Conservation (phyloP, 192 early-diverging fungal genomes). For the Pecoramyces ruminantium region DNA sequence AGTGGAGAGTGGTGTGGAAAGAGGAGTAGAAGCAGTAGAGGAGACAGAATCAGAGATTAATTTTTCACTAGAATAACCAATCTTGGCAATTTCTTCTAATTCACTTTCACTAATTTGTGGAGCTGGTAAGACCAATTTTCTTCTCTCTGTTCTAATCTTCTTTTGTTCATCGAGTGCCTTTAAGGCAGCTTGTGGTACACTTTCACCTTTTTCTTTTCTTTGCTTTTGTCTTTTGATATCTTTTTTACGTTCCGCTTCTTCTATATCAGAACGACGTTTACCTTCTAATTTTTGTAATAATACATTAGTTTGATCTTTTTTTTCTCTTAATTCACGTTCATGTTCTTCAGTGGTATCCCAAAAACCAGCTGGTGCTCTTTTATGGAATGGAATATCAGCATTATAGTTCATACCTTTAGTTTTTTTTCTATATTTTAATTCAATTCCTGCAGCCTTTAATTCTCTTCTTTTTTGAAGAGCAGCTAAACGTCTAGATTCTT, state of each 20-base stretch:
- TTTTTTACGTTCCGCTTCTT: conserved; percentile 63
- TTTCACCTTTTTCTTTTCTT: conserved; percentile 17
- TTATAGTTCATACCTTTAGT: conserved; percentile 88
- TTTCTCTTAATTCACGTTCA: conserved; percentile 34
- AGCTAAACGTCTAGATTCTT: conserved; percentile 82
- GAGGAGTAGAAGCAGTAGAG: conserved; percentile 17
- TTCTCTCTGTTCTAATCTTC: conserved; percentile 33
- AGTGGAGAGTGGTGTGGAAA: conserved; percentile 57
- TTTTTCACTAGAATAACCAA: conserved; percentile 64
- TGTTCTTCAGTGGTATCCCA: conserved; percentile 82
- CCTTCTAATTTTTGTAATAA: conserved; percentile 68
- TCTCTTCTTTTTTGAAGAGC: conserved; percentile 86
- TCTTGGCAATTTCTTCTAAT: conserved; percentile 78
- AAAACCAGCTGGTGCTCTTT: conserved; percentile 71
- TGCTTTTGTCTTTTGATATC: conserved; percentile 55
- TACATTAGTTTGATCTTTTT: conserved; percentile 41
- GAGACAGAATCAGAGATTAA: conserved; percentile 37
- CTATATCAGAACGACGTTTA: conserved; percentile 64
- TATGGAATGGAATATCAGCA: conserved; percentile 89
- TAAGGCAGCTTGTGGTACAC: conserved; percentile 7
- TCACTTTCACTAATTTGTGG: conserved; percentile 85
- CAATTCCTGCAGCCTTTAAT: conserved; percentile 95
- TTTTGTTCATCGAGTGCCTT: conserved; percentile 54
- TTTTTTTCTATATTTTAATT: conserved; percentile 32
- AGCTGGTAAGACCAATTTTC: conserved; percentile 61